These are phyloP conservation scores for Barnettozyma populi DNA, from an alignment of 805 yeast genomes.

Conservation along the genomic window DNA sequence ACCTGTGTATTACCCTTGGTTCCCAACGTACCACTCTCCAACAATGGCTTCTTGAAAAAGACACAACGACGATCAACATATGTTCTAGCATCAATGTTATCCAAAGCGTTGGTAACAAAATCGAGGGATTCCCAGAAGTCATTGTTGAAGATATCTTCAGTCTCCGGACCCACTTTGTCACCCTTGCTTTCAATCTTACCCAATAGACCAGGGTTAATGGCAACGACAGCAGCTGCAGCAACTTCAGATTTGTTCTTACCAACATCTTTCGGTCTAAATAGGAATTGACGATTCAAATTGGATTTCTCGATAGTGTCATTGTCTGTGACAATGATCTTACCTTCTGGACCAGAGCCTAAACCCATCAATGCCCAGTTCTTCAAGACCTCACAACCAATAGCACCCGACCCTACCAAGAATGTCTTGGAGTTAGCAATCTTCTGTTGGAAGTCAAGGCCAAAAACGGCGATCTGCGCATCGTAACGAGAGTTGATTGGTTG, in stretches of 20 bases:
- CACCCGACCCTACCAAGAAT: slow-evolving; percentile 95
- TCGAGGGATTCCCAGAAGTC: slow-evolving; percentile 80
- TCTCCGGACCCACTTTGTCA: slow-evolving; percentile 92
- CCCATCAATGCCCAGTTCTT: slow-evolving; percentile 99
- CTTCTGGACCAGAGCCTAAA: slow-evolving; percentile 85
- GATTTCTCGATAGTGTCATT: slow-evolving; percentile 94
- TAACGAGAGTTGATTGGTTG: slow-evolving; percentile 78
- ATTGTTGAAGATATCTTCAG: slow-evolving; percentile 82
- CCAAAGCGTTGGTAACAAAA: slow-evolving; percentile 93
- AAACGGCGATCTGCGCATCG: slow-evolving; percentile 93
- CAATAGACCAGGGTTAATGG: slow-evolving; percentile 77
- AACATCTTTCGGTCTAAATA: slow-evolving; percentile 92
- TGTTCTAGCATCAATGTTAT: slow-evolving; percentile 96
- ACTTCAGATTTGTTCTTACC: slow-evolving; percentile 87
- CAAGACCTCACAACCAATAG: slow-evolving; percentile 98
- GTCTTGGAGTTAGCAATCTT: slow-evolving; percentile 70
- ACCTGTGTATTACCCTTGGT: slow-evolving; percentile 99
- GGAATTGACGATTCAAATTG: slow-evolving; percentile 91
- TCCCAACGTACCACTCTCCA: slow-evolving; percentile 97
- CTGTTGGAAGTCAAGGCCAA: slow-evolving; percentile 75
- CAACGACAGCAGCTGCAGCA: slow-evolving; percentile 78
- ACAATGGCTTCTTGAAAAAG: slow-evolving; percentile 80
- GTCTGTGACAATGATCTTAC: slow-evolving; percentile 82
- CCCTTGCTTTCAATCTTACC: slow-evolving; percentile 72
- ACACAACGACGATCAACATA: slow-evolving; percentile 97